Evolutionary conservation across 2,329 filamentous ascomycete genomes (phyloP).

Genomic region (Cercospora zeae-maydis): DNA sequence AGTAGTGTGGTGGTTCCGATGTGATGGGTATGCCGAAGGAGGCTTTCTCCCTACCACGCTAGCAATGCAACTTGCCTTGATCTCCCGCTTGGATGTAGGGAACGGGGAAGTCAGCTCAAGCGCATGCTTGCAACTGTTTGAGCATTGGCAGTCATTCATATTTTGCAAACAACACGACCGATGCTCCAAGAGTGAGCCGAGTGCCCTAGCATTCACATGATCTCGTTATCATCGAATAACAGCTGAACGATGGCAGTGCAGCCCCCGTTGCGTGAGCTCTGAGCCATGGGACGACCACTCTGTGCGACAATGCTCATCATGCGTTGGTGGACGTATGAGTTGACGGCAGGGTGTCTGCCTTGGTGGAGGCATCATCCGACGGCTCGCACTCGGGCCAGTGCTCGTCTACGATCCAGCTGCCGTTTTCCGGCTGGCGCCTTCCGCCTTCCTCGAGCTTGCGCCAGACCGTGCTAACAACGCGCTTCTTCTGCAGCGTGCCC

Average conservation of each 20-base stretch:
- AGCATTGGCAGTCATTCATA: background rate
- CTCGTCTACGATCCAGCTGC: constrained; percentile 34
- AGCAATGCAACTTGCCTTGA: background rate
- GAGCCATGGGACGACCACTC: background rate
- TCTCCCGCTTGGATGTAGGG: background rate
- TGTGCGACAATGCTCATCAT: background rate
- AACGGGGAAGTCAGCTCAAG: background rate
- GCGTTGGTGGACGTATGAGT: background rate
- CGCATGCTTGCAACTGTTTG: background rate
- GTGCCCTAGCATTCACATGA: background rate
- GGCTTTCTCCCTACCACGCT: too few species aligned
- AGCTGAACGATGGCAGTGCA: background rate
- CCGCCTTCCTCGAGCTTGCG: constrained; percentile 31
- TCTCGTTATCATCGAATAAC: background rate
- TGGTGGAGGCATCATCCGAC: constrained; percentile 15
- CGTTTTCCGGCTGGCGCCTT: constrained; percentile 26
- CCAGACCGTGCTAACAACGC: constrained; percentile 34
- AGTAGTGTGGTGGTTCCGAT: too few species aligned
- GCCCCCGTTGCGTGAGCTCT: background rate
- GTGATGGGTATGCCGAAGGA: too few species aligned
- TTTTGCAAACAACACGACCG: background rate
- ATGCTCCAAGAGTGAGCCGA: background rate
- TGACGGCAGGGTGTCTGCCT: background rate
- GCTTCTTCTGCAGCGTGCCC: constrained; percentile 13
- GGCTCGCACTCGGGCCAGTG: constrained; percentile 31